Evolutionary conservation across 306 rosid genomes (phyloP).

Genomic region (Fragaria vesca): DNA sequence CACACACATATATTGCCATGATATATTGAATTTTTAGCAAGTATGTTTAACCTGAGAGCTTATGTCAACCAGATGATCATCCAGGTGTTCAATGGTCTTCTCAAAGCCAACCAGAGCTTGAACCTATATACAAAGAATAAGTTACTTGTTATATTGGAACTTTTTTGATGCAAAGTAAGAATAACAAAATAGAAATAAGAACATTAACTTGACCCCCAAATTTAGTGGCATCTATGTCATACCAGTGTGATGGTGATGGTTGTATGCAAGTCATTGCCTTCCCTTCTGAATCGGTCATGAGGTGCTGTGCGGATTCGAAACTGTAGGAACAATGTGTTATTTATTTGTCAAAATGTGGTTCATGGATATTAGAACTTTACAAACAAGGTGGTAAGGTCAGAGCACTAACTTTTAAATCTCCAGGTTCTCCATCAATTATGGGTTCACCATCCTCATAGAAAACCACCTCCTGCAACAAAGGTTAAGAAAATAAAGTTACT

Average conservation of each 20-base stretch:
- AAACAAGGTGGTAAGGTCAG: constrained; percentile 16
- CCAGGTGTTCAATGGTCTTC: constrained; percentile 82
- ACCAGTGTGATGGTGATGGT: constrained; percentile 92
- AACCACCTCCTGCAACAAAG: constrained; percentile 68
- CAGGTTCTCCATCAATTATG: constrained; percentile 89
- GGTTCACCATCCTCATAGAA: constrained; percentile 99
- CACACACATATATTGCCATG: background rate
- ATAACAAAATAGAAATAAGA: background rate
- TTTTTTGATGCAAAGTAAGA: background rate
- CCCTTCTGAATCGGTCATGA: constrained; percentile 78
- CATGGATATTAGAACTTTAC: constrained; percentile 16
- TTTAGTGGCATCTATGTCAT: background rate
- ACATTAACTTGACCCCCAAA: background rate
- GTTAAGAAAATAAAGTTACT: background rate
- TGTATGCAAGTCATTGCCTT: constrained; percentile 81
- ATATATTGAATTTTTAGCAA: background rate
- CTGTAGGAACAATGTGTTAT: constrained; percentile 46
- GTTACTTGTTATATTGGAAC: background rate
- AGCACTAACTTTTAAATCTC: constrained; percentile 79
- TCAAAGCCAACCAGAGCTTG: constrained; percentile 97
- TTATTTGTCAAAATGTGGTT: constrained; percentile 29
- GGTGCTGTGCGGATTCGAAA: constrained; percentile 84
- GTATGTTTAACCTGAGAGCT: constrained; percentile 68
- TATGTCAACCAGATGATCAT: constrained; percentile 83
- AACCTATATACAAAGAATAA: constrained; percentile 48